Evolutionary conservation across 2,329 filamentous ascomycete species (phyloP).

Genomic region (Cladosporium oxysporum): DNA sequence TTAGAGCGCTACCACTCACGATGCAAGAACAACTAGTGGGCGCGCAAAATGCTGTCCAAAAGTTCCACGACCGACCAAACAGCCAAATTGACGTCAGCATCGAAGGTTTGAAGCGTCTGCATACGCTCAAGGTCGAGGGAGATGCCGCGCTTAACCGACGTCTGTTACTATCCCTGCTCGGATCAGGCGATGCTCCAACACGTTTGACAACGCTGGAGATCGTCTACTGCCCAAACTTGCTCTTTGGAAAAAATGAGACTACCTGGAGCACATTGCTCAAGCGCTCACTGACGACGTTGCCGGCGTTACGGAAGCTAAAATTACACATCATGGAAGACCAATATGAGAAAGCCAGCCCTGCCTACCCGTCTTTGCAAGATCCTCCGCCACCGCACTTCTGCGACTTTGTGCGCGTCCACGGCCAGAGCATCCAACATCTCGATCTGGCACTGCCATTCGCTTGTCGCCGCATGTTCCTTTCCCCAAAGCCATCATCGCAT

Average conservation of each 20-base stretch:
- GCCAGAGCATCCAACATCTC: slow-evolving; percentile 24
- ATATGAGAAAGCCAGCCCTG: not conserved
- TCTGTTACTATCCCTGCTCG: not conserved
- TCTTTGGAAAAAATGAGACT: slow-evolving; percentile 16
- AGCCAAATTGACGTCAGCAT: not conserved
- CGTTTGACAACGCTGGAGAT: slow-evolving; percentile 28
- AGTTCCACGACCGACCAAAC: not conserved
- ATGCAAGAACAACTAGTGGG: not conserved
- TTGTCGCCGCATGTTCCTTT: slow-evolving; percentile 25
- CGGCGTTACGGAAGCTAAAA: slow-evolving; percentile 25
- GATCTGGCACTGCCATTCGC: slow-evolving; percentile 29
- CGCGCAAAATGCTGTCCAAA: not conserved
- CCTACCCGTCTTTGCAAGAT: not conserved
- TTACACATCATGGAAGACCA: slow-evolving; percentile 21
- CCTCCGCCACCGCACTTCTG: slow-evolving; percentile 23
- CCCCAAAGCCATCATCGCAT: not conserved
- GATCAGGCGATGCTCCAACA: slow-evolving; percentile 17
- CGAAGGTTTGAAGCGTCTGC: not conserved
- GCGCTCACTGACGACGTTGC: slow-evolving; percentile 18
- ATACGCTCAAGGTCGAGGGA: not conserved
- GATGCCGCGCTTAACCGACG: not conserved
- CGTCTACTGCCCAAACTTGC: slow-evolving; percentile 23
- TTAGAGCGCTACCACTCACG: not conserved
- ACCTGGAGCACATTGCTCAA: slow-evolving; percentile 24
- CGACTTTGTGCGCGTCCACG: slow-evolving; percentile 26